phyloP scores from a whole-genome alignment of 306 rosid species.

The Acacia melanoxylon region DNA sequence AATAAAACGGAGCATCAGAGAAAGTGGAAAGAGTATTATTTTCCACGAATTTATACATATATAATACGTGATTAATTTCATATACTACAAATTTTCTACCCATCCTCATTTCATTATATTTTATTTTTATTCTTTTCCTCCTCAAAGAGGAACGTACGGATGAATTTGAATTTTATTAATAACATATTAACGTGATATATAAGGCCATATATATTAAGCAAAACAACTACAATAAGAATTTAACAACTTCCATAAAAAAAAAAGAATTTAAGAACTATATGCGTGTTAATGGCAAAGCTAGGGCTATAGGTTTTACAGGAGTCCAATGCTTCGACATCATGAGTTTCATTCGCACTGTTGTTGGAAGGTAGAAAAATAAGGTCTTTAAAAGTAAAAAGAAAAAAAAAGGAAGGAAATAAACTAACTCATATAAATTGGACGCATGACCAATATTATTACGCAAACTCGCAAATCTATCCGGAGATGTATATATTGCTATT shows the following conservation, averaged over 20 bases:
- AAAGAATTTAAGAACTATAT: background rate
- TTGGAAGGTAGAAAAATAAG: background rate
- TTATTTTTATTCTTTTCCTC: background rate
- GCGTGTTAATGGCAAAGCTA: background rate
- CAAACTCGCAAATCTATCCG: background rate
- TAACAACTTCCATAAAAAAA: background rate
- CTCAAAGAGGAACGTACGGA: background rate
- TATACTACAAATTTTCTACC: background rate
- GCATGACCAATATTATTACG: background rate
- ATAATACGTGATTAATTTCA: background rate
- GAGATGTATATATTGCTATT: background rate
- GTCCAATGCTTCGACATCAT: background rate
- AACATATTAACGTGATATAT: background rate
- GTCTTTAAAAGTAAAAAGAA: background rate
- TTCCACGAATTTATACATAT: too few species aligned
- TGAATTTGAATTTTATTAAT: background rate
- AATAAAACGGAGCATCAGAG: background rate
- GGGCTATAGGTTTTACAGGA: background rate
- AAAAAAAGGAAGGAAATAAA: background rate
- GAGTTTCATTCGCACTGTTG: background rate
- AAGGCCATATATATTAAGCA: background rate
- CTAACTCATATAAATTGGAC: background rate
- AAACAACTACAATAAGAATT: background rate
- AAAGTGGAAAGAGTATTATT: background rate
- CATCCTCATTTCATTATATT: background rate